phyloP scores from a whole-genome alignment of 345 rosid species.

The Microcos paniculata region DNA sequence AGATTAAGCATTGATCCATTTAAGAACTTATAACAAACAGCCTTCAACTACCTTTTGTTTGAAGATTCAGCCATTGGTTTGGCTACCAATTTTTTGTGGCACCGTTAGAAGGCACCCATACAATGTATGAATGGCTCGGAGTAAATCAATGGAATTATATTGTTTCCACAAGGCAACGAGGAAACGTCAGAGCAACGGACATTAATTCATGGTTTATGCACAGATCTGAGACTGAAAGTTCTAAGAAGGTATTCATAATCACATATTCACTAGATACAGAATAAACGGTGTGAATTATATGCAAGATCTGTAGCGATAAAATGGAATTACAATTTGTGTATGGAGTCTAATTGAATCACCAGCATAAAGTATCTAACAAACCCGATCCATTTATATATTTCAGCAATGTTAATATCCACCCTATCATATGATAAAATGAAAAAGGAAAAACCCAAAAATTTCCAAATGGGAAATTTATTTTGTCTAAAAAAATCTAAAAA shows the following conservation, averaged over 20 bases:
- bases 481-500: not conserved
- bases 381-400: conserved; percentile 13
- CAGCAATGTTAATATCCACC: not conserved
- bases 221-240: not conserved
- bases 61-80: too few species aligned
- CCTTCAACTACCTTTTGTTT: too few species aligned
- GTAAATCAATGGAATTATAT: not conserved
- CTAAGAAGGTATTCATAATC: not conserved
- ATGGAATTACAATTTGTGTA: conserved; percentile 4
- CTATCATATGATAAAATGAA: not conserved
- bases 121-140: not conserved
- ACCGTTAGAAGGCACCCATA: too few species aligned
- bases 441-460: not conserved
- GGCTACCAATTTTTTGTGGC: too few species aligned
- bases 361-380: not conserved
- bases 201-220: not conserved
- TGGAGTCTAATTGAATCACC: not conserved
- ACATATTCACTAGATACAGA: not conserved
- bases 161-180: not conserved
- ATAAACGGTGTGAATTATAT: not conserved
- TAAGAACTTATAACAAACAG: not conserved
- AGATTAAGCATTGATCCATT: not conserved
- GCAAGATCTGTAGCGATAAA: not conserved
- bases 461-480: conserved; percentile 6
- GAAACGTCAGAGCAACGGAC: not conserved